Conservation (phyloP, 176 grass and related monocot species). For the Metroxylon sagu region DNA sequence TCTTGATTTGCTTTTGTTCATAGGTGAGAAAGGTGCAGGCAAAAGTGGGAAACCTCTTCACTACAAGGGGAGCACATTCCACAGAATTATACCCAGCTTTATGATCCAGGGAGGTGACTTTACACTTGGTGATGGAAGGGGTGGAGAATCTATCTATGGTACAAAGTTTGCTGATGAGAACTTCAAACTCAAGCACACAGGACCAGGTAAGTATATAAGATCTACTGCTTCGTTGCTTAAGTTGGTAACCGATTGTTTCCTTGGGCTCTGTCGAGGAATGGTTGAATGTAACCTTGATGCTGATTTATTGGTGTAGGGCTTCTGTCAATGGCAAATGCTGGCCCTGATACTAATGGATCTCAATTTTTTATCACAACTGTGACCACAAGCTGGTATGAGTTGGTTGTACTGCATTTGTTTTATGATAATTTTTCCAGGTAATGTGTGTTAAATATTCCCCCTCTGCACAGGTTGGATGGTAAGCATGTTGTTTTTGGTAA, state of each 20-base stretch:
- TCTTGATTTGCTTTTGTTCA: slow-evolving; percentile 10
- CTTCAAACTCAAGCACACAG: slow-evolving; percentile 98
- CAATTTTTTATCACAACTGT: slow-evolving; percentile 99
- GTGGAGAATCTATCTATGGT: slow-evolving; percentile 93
- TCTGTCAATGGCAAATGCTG: slow-evolving; percentile 98
- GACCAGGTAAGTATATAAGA: slow-evolving; percentile 44
- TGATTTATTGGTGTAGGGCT: slow-evolving; percentile 25
- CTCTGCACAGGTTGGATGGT: slow-evolving; percentile 63
- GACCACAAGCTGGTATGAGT: slow-evolving; percentile 76
- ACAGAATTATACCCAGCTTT: slow-evolving; percentile 97
- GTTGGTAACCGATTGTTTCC: background rate
- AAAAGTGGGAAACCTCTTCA: slow-evolving; percentile 87
- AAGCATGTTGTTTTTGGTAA: slow-evolving; percentile 97
- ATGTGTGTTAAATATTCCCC: too few relatives aligned
- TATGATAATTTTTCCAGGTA: too few relatives aligned
- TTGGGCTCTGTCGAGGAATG: background rate
- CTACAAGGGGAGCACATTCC: slow-evolving; percentile 86
- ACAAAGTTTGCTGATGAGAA: slow-evolving; percentile 85
- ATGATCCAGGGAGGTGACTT: slow-evolving; percentile 99
- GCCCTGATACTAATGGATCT: slow-evolving; percentile 78
- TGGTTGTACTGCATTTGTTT: background rate
- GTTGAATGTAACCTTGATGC: too few relatives aligned
- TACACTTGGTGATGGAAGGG: slow-evolving; percentile 87
- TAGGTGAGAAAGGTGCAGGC: slow-evolving; percentile 88
- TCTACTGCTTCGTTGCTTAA: background rate